These are phyloP conservation scores for Plasmodium malariae DNA, from an alignment of 169 alveolate genomes.

Conservation along the genomic window DNA sequence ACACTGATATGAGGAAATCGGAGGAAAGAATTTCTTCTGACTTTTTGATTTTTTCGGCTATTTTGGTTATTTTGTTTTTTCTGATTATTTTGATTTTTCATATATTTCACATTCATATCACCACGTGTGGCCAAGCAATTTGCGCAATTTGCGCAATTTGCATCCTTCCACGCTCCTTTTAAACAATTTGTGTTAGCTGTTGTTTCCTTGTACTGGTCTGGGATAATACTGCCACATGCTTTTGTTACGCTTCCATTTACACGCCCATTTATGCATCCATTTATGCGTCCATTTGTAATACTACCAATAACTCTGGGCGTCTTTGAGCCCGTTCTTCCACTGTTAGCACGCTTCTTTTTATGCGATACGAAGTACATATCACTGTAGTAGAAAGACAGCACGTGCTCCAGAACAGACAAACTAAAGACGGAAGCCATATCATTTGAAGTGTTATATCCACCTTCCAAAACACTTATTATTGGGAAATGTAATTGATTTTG, in stretches of 20 bases:
- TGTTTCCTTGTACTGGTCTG: too few relatives aligned
- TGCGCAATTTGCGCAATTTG: too few relatives aligned
- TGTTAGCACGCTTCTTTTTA: background rate
- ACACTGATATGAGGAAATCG: constrained; percentile 39
- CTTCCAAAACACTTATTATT: constrained; percentile 98
- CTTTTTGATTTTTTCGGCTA: background rate
- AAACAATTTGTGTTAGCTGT: too few relatives aligned
- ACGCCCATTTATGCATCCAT: too few relatives aligned
- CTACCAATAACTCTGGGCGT: too few relatives aligned
- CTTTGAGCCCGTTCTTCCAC: background rate
- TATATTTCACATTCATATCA: too few relatives aligned
- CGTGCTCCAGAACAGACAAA: constrained; percentile 94
- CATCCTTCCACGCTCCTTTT: too few relatives aligned
- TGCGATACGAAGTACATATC: background rate
- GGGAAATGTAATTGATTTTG: constrained; percentile 92
- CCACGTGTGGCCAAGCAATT: too few relatives aligned
- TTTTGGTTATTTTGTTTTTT: background rate
- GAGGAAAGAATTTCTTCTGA: background rate
- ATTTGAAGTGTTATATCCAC: constrained; percentile 97
- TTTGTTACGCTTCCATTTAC: too few relatives aligned
- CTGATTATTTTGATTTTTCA: background rate
- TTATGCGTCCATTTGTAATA: too few relatives aligned
- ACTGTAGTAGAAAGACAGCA: constrained; percentile 83
- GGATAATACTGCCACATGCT: too few relatives aligned
- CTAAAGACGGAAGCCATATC: constrained; percentile 95